Evolutionary conservation across 345 rosid species (phyloP), one percentile per base, ranked within the genome.

Genomic region (Rhizophora apiculata): DNA sequence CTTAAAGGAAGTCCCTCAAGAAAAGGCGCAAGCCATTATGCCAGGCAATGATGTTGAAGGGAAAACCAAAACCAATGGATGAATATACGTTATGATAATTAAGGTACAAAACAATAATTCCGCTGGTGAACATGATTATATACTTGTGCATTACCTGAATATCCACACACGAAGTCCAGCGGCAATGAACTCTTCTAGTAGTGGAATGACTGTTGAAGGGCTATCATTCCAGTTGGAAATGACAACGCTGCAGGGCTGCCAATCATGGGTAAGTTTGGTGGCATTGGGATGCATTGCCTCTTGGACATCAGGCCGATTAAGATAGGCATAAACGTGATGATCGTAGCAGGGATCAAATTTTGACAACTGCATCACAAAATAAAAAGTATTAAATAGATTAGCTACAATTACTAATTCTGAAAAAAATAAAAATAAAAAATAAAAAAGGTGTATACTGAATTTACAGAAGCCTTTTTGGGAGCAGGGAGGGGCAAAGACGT

Each of bases 401-500:
- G n/a, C 22, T 8, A 19, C 3, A 26, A 26, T 10, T 39, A 26
- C 15, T 8, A 46, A 49, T 16, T 15, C 19, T 15, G 18, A 24
- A 24, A 43, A 43, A 43, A 3, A 0, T 9, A 13, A 43, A 0
- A 43, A 43, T 2, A 13, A 43, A 7, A 24, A 24, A 24, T 24
- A 24, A 24, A 24, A 24, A 24, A 24, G 24, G 13, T 43, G 15
- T 43, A 13, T 2, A 3, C 1, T 43, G 49, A 19, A 80, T 84
- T 78, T 70, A 85, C 85, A 1, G 83, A 70, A 36, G 84, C 72
- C 63, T 76, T 76, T 53, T 53, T 73, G 74, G 78, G 49, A 57
- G 82, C 98, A 91, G 10, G 75, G 0, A 2, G 94, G 90, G n/a
- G 91, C 95, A 70, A 89, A 94, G 69, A 91, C 88, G 82, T 82